Percentiles rank a stretch among this genome's conserved stretches.
Conservation (phyloP, 805 yeast species). For the Candida anglica region DNA sequence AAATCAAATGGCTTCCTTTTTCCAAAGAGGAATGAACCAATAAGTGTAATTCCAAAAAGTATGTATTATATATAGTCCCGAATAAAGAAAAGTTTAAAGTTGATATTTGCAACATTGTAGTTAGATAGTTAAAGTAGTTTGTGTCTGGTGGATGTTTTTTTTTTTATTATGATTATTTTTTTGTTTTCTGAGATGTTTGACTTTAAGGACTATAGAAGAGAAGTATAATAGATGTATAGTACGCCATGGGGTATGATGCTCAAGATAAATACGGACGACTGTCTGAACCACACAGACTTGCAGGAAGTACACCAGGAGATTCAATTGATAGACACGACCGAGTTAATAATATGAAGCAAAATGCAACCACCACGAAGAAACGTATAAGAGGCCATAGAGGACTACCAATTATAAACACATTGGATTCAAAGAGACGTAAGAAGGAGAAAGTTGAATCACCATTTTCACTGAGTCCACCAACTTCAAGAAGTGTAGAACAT, state of each 20-base stretch:
- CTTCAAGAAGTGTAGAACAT: neutral
- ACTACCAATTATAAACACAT: slow-evolving; percentile 1
- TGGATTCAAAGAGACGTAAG: neutral
- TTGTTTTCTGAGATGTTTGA: too few relatives aligned
- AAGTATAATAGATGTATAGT: too few relatives aligned
- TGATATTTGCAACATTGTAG: too few relatives aligned
- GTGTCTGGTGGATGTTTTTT: too few relatives aligned
- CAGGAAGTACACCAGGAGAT: too few relatives aligned
- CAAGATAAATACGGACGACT: too few relatives aligned
- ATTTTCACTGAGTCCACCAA: neutral
- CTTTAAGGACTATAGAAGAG: too few relatives aligned
- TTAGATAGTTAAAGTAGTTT: too few relatives aligned
- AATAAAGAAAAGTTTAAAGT: too few relatives aligned
- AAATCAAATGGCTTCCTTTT: slow-evolving; percentile 36
- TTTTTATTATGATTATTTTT: too few relatives aligned
- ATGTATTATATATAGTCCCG: neutral
- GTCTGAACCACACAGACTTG: too few relatives aligned
- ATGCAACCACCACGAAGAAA: slow-evolving; percentile 1
- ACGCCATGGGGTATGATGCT: too few relatives aligned
- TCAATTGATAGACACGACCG: slow-evolving; percentile 2
- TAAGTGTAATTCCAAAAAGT: slow-evolving; percentile 1
- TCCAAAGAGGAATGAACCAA: slow-evolving; percentile 15
- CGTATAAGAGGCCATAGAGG: slow-evolving; percentile 2
- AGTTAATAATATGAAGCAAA: neutral
- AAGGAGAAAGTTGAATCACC: neutral